These are phyloP conservation scores for Lichtheimia ramosa DNA, from an alignment of 371 early-diverging fungal genomes.

Conservation along the genomic window DNA sequence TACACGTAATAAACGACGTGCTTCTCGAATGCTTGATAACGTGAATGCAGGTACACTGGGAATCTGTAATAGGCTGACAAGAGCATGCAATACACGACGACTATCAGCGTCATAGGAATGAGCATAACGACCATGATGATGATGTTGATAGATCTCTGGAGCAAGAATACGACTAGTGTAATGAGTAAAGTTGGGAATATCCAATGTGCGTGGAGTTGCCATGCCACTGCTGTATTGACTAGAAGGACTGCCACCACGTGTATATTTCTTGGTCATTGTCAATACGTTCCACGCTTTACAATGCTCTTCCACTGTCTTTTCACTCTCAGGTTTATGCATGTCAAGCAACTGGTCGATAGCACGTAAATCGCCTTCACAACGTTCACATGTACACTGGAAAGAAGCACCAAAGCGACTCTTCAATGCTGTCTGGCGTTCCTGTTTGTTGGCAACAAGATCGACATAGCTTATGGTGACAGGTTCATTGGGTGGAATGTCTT, in stretches of 20 bases:
- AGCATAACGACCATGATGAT: slow-evolving; percentile 4
- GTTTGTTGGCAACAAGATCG: slow-evolving; percentile 59
- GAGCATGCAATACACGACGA: slow-evolving; percentile 11
- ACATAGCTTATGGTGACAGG: slow-evolving; percentile 77
- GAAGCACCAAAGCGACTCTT: slow-evolving; percentile 34
- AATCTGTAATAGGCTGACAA: slow-evolving; percentile 18
- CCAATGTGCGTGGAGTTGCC: slow-evolving; percentile 22
- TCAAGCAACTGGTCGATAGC: slow-evolving; percentile 15
- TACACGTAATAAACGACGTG: slow-evolving; percentile 18
- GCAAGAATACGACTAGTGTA: slow-evolving; percentile 29
- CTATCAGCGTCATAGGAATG: slow-evolving; percentile 1
- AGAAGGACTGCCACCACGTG: slow-evolving; percentile 1
- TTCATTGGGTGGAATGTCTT: slow-evolving; percentile 64
- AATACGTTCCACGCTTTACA: slow-evolving; percentile 37
- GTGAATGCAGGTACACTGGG: slow-evolving; percentile 33
- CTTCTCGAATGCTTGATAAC: slow-evolving; percentile 22
- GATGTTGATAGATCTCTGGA: slow-evolving; percentile 28
- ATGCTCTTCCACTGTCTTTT: slow-evolving; percentile 3
- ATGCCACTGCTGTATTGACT: neutral
- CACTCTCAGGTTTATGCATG: neutral
- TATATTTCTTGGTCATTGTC: slow-evolving; percentile 23
- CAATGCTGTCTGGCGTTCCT: slow-evolving; percentile 52
- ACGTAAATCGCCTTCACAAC: slow-evolving; percentile 26
- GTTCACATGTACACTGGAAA: slow-evolving; percentile 29
- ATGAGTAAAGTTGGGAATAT: slow-evolving; percentile 33